phyloP scores from a whole-genome alignment of 352 stramenopile species.

The Globisporangium nagaii region DNA sequence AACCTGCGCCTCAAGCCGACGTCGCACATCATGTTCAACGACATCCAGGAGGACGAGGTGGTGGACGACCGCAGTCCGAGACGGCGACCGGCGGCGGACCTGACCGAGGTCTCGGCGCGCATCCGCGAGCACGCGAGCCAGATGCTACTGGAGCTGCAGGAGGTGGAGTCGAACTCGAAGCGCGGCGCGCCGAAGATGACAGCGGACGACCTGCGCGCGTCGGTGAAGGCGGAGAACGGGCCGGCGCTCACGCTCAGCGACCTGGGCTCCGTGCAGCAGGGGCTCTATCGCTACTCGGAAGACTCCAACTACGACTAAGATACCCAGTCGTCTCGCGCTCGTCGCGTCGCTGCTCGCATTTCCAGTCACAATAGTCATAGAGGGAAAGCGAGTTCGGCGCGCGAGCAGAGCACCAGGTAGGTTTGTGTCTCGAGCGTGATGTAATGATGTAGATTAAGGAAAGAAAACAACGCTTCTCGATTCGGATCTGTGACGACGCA shows the following conservation, averaged over 20 bases:
- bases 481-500: too few species aligned
- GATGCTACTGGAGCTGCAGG: constrained; percentile 25
- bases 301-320: constrained; percentile 20
- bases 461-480: too few species aligned
- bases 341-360: not conserved
- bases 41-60: constrained; percentile 56
- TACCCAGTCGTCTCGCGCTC: not conserved
- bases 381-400: too few species aligned
- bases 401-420: too few species aligned
- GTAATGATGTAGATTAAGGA: too few species aligned
- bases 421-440: too few species aligned
- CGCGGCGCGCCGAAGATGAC: constrained; percentile 24
- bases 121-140: constrained; percentile 42
- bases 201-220: constrained; percentile 41
- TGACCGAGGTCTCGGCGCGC: constrained; percentile 45
- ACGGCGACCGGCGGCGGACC: constrained; percentile 18
- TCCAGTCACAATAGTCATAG: constrained; percentile 1
- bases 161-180: constrained; percentile 22
- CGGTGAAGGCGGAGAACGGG: constrained; percentile 23
- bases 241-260: constrained; percentile 38
- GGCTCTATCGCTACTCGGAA: constrained; percentile 13
- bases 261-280: constrained; percentile 17
- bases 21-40: constrained; percentile 40
- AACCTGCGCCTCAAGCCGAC: constrained; percentile 10
- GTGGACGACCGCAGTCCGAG: constrained; percentile 3